phyloP scores from a whole-genome alignment of 2,329 filamentous ascomycete genomes.

The Aschersonia sp. region DNA sequence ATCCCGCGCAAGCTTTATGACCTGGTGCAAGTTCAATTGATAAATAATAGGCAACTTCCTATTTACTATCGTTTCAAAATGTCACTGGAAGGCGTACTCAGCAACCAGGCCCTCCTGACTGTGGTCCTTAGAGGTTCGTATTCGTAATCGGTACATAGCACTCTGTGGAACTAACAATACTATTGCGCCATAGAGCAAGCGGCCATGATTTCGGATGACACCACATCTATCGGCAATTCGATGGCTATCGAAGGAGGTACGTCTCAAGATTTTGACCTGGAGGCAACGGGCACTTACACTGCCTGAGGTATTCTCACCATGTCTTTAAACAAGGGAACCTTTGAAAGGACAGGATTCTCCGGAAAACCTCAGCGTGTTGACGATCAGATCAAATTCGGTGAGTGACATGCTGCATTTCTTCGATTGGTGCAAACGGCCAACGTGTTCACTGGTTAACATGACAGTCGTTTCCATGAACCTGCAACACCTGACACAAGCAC shows the following conservation, averaged over 20 bases:
- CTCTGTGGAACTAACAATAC: neutral
- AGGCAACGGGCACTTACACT: neutral
- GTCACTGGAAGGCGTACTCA: slow-evolving; percentile 56
- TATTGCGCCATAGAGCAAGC: slow-evolving; percentile 45
- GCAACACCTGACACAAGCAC: neutral
- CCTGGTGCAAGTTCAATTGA: slow-evolving; percentile 36
- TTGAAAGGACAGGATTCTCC: slow-evolving; percentile 68
- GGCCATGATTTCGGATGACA: slow-evolving; percentile 72
- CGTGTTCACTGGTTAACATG: too few relatives aligned
- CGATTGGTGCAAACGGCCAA: neutral
- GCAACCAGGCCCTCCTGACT: slow-evolving; percentile 64
- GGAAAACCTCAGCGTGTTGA: slow-evolving; percentile 47
- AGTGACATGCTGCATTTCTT: neutral
- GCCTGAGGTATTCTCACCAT: slow-evolving; percentile 52
- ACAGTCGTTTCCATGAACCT: neutral
- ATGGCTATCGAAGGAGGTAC: slow-evolving; percentile 58
- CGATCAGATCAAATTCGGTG: neutral
- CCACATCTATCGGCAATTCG: slow-evolving; percentile 52
- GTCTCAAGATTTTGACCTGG: slow-evolving; percentile 1
- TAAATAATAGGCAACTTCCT: slow-evolving; percentile 19
- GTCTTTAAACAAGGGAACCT: slow-evolving; percentile 67
- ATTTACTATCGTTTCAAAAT: slow-evolving; percentile 57
- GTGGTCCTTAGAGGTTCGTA: slow-evolving; percentile 65
- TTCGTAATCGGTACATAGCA: neutral
- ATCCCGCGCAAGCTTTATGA: slow-evolving; percentile 50